These are phyloP conservation scores for Fusarium hainanense DNA, from an alignment of 2,329 filamentous ascomycete species.

Conservation along the genomic window DNA sequence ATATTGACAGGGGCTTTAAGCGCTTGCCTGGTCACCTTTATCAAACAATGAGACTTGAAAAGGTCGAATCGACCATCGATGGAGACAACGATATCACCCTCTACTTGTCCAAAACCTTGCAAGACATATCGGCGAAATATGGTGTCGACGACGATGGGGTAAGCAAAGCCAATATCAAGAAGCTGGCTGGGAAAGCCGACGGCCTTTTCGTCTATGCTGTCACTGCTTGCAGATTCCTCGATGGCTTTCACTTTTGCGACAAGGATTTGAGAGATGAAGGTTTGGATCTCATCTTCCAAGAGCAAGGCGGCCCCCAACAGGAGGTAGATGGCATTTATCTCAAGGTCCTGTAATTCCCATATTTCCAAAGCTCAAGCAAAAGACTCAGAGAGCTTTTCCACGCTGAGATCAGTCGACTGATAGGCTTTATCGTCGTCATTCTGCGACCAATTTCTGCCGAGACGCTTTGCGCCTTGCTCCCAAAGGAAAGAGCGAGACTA, in stretches of 20 bases:
- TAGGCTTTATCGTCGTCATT: not conserved
- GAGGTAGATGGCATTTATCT: conserved; percentile 14
- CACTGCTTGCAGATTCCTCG: conserved; percentile 9
- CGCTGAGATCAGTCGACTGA: not conserved
- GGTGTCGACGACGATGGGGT: not conserved
- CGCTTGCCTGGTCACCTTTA: not conserved
- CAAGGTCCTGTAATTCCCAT: not conserved
- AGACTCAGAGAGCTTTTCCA: not conserved
- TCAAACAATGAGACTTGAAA: not conserved
- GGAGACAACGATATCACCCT: conserved; percentile 11
- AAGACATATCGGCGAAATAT: not conserved
- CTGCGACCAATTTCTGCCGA: not conserved
- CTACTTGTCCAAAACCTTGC: conserved; percentile 1
- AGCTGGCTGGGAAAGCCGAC: not conserved
- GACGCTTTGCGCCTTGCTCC: not conserved
- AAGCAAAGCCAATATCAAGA: not conserved
- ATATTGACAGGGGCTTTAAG: not conserved
- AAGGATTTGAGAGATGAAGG: not conserved
- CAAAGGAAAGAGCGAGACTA: too few species aligned
- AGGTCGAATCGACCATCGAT: conserved; percentile 2
- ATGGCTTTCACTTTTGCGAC: not conserved
- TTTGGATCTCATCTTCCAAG: not conserved
- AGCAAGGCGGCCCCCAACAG: not conserved
- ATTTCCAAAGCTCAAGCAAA: too few species aligned
- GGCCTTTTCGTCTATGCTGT: conserved; percentile 29